These are phyloP conservation scores for Coniferiporia weirii DNA, from an alignment of 1,284 basidiomycete genomes.

Conservation along the genomic window DNA sequence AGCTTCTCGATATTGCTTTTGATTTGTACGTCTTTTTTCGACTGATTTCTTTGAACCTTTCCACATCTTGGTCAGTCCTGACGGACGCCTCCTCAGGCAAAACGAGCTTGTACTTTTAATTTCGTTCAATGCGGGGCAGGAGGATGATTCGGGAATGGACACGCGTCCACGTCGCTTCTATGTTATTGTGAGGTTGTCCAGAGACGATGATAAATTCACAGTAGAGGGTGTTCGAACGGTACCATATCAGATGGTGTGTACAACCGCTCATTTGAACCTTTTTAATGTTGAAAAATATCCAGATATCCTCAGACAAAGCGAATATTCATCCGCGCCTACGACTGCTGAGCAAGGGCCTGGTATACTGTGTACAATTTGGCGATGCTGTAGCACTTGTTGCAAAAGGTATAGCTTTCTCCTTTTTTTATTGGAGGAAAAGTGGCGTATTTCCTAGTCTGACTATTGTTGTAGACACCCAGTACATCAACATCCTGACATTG, in stretches of 20 bases:
- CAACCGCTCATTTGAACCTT: constrained; percentile 1
- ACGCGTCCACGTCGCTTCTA: constrained; percentile 54
- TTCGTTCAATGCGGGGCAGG: constrained; percentile 54
- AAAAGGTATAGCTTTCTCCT: constrained; percentile 38
- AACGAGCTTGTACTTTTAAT: constrained; percentile 48
- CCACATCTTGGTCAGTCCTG: neutral
- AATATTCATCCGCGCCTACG: constrained; percentile 66
- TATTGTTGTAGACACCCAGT: constrained; percentile 52
- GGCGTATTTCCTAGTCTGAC: neutral
- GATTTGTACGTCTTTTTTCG: constrained; percentile 5
- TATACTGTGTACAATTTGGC: constrained; percentile 65
- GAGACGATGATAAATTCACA: constrained; percentile 37
- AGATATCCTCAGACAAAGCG: constrained; percentile 61
- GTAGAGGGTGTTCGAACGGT: constrained; percentile 49
- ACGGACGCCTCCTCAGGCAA: neutral
- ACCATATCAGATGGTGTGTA: constrained; percentile 69
- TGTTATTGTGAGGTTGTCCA: constrained; percentile 47
- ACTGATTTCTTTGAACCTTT: neutral
- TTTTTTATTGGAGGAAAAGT: neutral
- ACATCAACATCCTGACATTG: constrained; percentile 65
- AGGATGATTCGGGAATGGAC: constrained; percentile 41
- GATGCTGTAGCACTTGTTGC: constrained; percentile 72
- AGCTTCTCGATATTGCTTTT: constrained; percentile 18
- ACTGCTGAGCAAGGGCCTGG: constrained; percentile 47
- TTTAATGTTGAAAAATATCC: neutral